Percentiles rank a stretch among this genome's conserved stretches.
Conservation (phyloP, 2,329 filamentous ascomycete genomes). For the Aspergillus sclerotialis region DNA sequence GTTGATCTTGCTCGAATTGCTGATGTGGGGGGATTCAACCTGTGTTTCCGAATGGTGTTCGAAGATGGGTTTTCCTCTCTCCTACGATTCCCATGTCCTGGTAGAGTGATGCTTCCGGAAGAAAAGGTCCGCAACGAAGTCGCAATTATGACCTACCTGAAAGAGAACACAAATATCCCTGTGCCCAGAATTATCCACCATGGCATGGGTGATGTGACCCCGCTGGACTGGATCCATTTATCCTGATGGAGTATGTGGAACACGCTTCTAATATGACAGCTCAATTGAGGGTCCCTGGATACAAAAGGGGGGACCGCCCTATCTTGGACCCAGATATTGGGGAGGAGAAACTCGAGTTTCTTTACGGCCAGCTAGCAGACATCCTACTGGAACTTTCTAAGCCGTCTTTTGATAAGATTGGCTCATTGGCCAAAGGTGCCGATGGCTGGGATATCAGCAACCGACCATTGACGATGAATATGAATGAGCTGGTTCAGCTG, state of each 20-base stretch:
- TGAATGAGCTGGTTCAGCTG: constrained; percentile 30
- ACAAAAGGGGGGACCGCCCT: background rate
- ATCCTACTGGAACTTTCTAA: constrained; percentile 33
- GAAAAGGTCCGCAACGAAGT: constrained; percentile 20
- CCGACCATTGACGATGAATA: constrained; percentile 35
- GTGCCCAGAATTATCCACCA: constrained; percentile 15
- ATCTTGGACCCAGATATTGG: constrained; percentile 29
- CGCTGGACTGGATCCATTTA: constrained; percentile 20
- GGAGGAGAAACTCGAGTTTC: constrained; percentile 23
- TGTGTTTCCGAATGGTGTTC: constrained; percentile 10
- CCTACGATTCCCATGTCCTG: constrained; percentile 9
- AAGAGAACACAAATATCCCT: constrained; percentile 17
- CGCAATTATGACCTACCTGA: constrained; percentile 18
- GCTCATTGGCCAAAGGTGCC: constrained; percentile 23
- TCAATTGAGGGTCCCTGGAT: background rate
- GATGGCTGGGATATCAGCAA: constrained; percentile 16
- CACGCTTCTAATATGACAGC: background rate
- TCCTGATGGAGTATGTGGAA: constrained; percentile 26
- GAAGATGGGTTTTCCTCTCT: constrained; percentile 6
- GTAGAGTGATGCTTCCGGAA: constrained; percentile 10
- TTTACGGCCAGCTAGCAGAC: constrained; percentile 36
- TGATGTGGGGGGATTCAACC: constrained; percentile 9
- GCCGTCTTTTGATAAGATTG: constrained; percentile 31
- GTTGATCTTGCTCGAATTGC: background rate
- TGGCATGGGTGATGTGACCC: constrained; percentile 19